Percentiles rank a stretch among this genome's conserved stretches.
Conservation (phyloP, 305 asterid genomes). For the Fraxinus sp. region DNA sequence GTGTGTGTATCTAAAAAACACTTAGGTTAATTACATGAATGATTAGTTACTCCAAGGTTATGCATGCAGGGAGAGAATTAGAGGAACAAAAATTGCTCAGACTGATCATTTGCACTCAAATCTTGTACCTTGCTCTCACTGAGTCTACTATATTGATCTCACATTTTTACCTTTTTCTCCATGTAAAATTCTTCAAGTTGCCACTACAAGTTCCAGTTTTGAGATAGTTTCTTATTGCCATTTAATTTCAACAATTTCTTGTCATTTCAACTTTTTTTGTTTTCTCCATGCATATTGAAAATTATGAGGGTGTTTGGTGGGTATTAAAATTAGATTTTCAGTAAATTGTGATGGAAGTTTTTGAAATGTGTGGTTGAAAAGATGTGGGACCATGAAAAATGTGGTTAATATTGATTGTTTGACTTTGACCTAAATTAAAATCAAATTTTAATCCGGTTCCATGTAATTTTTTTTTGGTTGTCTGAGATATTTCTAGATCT, state of each 20-base stretch:
- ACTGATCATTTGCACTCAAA: background rate
- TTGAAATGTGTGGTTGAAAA: no score
- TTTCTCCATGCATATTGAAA: background rate
- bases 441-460: no score
- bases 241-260: background rate
- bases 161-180: background rate
- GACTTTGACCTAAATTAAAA: no score
- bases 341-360: no score
- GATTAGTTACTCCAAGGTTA: background rate
- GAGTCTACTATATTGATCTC: background rate
- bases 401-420: no score
- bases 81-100: background rate
- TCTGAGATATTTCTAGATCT: background rate
- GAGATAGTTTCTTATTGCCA: background rate
- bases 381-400: no score
- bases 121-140: background rate
- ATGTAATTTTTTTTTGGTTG: background rate
- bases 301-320: no score
- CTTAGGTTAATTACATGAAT: background rate
- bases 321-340: no score
- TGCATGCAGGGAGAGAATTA: background rate
- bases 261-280: background rate
- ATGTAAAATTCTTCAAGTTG: background rate
- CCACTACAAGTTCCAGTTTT: background rate
- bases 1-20: background rate